Evolutionary conservation across 2,329 filamentous ascomycete genomes (phyloP), one percentile per base, ranked within the genome.

Genomic region (Pseudocercospora vitis): DNA sequence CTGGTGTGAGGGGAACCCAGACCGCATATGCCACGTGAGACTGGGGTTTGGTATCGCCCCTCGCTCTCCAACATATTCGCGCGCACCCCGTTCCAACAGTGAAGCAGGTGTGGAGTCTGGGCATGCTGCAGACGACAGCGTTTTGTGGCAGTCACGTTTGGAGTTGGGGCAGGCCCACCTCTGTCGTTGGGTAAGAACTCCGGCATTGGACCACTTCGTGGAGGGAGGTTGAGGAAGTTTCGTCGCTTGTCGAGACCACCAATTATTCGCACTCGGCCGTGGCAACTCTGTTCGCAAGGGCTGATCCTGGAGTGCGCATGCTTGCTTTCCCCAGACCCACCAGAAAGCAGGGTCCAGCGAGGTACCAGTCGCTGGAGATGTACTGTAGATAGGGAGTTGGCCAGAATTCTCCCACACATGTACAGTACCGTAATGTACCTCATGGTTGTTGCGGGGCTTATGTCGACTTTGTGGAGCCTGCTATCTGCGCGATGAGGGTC

Each of bases 381-480:
- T 5, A 37, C 6, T n/a, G 33, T 14, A 24, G 37, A 16, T 39
- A 9, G 19, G 18, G 35, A 40, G 18, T 7, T 21, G 19, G 33
- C 33, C 33, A 12, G 26, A 29, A 29, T 6, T 7, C 6, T 29
- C 26, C 11, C 6, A 29, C 11, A 29, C 26, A 11, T 29, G 26
- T 29, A 7, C 6, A 11, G 6, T 7, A 16, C 21, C 39, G n/a
- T n/a, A n/a, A 59, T 59, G 56, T 44, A 56, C 53, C 50, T 53
- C 56, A 56, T 55, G 45, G 42, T n/a, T n/a, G n/a, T n/a, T n/a
- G n/a, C 37, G 21, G 16, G 45, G 49, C 48, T 54, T 50, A 55
- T 59, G 58, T 61, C 54, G 46, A 46, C 44, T 26, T 57, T 55
- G 60, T 59, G 60, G 58, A 51, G 46, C 58, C 46, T 42, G 23